phyloP scores from a whole-genome alignment of 768 basidiomycete species.

The Rubroboletus pulcherrimus region DNA sequence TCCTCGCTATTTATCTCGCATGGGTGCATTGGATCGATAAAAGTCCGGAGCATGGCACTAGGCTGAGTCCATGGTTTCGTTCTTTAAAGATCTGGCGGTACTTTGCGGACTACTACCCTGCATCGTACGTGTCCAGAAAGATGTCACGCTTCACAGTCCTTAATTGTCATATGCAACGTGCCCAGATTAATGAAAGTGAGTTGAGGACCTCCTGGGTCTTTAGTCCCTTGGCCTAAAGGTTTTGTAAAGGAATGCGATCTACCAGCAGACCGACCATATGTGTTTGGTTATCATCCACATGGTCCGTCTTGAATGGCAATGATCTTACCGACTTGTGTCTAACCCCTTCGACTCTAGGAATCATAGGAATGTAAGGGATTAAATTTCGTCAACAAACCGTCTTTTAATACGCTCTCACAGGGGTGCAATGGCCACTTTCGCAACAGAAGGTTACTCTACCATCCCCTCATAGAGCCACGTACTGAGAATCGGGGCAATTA shows the following conservation, averaged over 20 bases:
- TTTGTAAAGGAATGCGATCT: conserved; percentile 70
- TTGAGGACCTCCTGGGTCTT: not conserved
- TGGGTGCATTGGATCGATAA: conserved; percentile 78
- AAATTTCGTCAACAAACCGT: not conserved
- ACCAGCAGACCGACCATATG: conserved; percentile 87
- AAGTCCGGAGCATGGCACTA: conserved; percentile 68
- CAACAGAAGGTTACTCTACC: conserved; percentile 69
- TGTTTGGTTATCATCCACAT: conserved; percentile 99
- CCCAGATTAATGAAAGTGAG: conserved; percentile 35
- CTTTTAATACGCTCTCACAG: conserved; percentile 36
- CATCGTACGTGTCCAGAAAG: conserved; percentile 58
- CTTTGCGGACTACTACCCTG: conserved; percentile 90
- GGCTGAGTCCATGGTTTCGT: conserved; percentile 74
- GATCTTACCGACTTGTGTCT: not conserved
- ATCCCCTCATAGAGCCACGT: not conserved
- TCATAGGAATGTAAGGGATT: conserved; percentile 87
- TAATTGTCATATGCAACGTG: not conserved
- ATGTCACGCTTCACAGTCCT: not conserved
- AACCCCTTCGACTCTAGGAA: conserved; percentile 49
- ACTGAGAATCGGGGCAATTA: conserved; percentile 26
- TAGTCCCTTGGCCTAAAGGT: not conserved
- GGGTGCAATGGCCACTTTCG: conserved; percentile 95
- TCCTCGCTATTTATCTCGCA: conserved; percentile 68
- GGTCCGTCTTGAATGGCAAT: conserved; percentile 44
- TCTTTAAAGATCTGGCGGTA: conserved; percentile 73